Base-by-base conservation (phyloP, 768 basidiomycete species). In the Mycena alexandri region DNA sequence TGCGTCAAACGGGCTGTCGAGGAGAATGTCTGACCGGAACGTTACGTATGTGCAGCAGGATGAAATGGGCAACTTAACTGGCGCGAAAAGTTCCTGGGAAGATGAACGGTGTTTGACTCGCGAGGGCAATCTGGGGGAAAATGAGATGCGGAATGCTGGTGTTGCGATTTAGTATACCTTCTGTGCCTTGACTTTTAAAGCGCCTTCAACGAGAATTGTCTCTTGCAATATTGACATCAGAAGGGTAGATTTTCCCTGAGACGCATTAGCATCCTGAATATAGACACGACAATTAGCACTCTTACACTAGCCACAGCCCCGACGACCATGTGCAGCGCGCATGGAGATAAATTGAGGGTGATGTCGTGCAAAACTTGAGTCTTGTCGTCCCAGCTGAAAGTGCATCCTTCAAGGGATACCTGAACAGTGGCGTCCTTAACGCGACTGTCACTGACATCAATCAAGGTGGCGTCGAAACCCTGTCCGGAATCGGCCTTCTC, bases 191-290 rank as follows among this genome's bases (percentile, higher is more conserved):
- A 67, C 60, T 3, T 38, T 42, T 9, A 57, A 11, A 7, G 12
- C 33, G 1, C 66, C 66, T 36, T 51, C 21, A 3, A 43, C 54
- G 1, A 55, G 53, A 10, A 11, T 48, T 29, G 60, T 67, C 48
- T 67, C 66, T n/a, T 24, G 46, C 54, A 67, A 21, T 51, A 67
- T 56, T 60, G 66, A 67, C 66, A 67, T 67, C 5, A 67, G 55
- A 21, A 67, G 66, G 16, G 60, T 67, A 8, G 66, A 67, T 57
- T 67, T 67, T 14, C 66, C 66, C 66, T 67, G 52, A 16, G 42
- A 7, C 1, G 19, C 44, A 34, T 17, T 47, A 21, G 24, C 3
- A 10, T 19, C 22, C 11, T 12, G 38, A 10, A 38, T 38, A 33
- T 9, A 21, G 47, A 41, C 43, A 38, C 7, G 29, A 46, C 7